These are phyloP conservation scores for Stagonosporopsis vannaccii DNA, from an alignment of 2,329 filamentous ascomycete genomes.

Conservation along the genomic window DNA sequence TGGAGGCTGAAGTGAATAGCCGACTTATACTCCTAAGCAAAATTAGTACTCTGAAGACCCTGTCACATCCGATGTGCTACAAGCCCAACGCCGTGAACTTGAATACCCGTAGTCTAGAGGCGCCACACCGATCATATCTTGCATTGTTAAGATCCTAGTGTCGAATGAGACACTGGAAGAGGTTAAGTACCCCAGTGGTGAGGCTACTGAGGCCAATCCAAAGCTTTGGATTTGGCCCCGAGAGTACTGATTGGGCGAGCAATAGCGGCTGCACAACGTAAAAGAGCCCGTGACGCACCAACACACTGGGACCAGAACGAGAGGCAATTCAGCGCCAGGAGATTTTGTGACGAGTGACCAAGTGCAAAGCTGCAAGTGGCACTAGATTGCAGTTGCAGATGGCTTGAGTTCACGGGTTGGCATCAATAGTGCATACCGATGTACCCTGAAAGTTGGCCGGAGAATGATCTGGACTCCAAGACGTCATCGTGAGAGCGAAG, in stretches of 20 bases:
- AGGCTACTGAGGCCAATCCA: not conserved
- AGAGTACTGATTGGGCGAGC: not conserved
- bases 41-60: not conserved
- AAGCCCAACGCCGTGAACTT: conserved; percentile 6
- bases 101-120: conserved; percentile 14
- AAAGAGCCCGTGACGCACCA: conserved; percentile 6
- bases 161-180: not conserved
- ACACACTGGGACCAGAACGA: not conserved
- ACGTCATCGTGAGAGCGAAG: not conserved
- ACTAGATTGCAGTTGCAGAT: not conserved
- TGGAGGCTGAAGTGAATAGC: not conserved
- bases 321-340: not conserved
- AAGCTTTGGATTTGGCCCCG: not conserved
- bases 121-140: conserved; percentile 17
- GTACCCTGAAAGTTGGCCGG: not conserved
- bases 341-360: not conserved
- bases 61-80: not conserved
- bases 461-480: conserved; percentile 6
- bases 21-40: not conserved
- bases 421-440: not conserved
- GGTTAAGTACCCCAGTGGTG: not conserved
- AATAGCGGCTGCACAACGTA: not conserved
- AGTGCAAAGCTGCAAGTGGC: not conserved
- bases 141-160: conserved; percentile 19
- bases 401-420: not conserved